Evolutionary conservation across 1,139 yeast species (phyloP).

Genomic region (Hansenula anomala): DNA sequence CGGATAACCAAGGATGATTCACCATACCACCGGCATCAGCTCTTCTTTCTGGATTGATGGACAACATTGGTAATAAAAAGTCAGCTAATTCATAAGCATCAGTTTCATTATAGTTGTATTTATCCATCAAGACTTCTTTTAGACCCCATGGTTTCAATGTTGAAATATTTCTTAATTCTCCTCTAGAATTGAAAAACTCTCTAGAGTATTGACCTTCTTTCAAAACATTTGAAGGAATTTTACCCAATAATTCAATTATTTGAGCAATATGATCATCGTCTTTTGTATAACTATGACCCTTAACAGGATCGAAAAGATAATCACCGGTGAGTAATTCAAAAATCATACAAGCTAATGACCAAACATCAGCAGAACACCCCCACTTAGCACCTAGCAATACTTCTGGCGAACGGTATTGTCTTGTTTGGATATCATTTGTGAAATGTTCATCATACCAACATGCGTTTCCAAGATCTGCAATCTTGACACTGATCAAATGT

Average conservation of each 20-base stretch:
- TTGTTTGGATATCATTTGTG: constrained; percentile 69
- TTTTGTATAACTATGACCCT: constrained; percentile 45
- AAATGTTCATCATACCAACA: constrained; percentile 64
- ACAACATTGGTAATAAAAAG: constrained; percentile 63
- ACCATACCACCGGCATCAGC: constrained; percentile 78
- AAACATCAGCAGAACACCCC: constrained; percentile 74
- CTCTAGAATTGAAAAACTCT: constrained; percentile 48
- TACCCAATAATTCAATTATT: constrained; percentile 61
- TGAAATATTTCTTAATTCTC: constrained; percentile 51
- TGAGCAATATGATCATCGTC: constrained; percentile 78
- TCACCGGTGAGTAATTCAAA: constrained; percentile 76
- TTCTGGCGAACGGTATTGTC: constrained; percentile 76
- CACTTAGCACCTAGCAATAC: constrained; percentile 54
- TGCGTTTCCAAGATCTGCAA: constrained; percentile 76
- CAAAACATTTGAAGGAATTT: constrained; percentile 46
- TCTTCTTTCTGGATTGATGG: constrained; percentile 59
- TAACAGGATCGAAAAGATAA: constrained; percentile 61
- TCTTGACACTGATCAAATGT: constrained; percentile 44
- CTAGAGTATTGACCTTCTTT: constrained; percentile 46
- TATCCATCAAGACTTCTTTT: constrained; percentile 53
- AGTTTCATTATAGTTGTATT: constrained; percentile 46
- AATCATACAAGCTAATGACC: constrained; percentile 70
- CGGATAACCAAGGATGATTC: constrained; percentile 67
- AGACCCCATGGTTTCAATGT: constrained; percentile 64
- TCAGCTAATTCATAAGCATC: constrained; percentile 54